Percentiles rank a stretch among this genome's conserved stretches.
Conservation (phyloP, 768 basidiomycete genomes). For the Roridomyces roridus region DNA sequence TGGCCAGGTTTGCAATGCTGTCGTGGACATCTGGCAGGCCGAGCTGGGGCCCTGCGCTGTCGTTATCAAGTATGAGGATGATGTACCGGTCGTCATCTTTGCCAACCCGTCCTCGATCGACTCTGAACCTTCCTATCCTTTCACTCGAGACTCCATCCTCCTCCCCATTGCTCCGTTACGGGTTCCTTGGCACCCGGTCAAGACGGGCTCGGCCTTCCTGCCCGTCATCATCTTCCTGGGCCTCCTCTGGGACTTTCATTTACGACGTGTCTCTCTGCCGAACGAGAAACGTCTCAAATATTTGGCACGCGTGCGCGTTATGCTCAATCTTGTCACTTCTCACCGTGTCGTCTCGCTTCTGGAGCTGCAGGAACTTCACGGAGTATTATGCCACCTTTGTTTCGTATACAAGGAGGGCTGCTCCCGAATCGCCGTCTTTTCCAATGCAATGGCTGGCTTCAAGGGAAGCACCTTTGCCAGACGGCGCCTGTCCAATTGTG, state of each 20-base stretch:
- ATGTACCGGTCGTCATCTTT: constrained; percentile 4
- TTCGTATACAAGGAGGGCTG: constrained; percentile 1
- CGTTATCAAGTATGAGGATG: constrained; percentile 24
- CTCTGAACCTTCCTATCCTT: constrained; percentile 10
- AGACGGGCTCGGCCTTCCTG: constrained; percentile 27
- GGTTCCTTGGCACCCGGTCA: constrained; percentile 32
- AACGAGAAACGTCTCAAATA: constrained; percentile 34
- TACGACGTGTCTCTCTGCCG: constrained; percentile 30
- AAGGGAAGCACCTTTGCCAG: background rate
- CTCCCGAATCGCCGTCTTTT: constrained; percentile 5
- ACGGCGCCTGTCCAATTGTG: background rate
- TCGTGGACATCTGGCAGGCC: constrained; percentile 11
- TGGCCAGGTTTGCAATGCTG: constrained; percentile 24
- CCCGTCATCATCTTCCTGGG: constrained; percentile 31
- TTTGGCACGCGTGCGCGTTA: constrained; percentile 2
- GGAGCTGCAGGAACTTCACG: constrained; percentile 9
- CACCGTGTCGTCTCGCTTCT: background rate
- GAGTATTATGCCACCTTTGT: background rate
- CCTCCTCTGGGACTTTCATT: constrained; percentile 36
- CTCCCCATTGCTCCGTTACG: constrained; percentile 19
- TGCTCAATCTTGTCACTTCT: background rate
- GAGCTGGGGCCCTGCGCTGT: background rate
- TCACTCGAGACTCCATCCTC: constrained; percentile 19
- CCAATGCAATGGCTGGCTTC: background rate
- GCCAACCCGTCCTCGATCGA: background rate